Base-by-base conservation (phyloP, 2,329 filamentous ascomycete species). In the Clathrospora elynae region DNA sequence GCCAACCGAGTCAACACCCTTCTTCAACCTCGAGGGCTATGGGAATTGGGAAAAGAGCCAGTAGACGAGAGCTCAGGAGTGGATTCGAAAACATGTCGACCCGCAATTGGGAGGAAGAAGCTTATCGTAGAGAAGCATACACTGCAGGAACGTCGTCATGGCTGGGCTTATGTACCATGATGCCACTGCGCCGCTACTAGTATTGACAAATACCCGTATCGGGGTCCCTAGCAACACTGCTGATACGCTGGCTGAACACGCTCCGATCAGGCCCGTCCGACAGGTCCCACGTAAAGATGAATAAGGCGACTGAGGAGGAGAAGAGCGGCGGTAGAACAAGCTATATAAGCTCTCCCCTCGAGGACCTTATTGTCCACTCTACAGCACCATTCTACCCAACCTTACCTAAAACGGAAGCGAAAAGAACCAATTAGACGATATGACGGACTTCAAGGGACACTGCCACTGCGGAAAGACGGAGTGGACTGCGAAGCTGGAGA, bases 391-490 rank as follows among this genome's bases (percentile, higher is more conserved):
- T 22, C 16, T 13, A 20, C 26, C 9, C 8, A 32, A 11, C 3
- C 14, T 10, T 17, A 19, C 22, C 17, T 7, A 3, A 24, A 19
- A 23, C 19, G 19, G 33, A 38, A 26, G 30, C 9, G 3, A 3
- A 22, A n/a, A 23, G 3, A 31, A 16, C 35, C 35, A 44, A 50
- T 40, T 29, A 46, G 30, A 46, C 50, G 68, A 42, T 30, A 78
- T 77, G 75, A 61, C 73, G 24, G 70, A 66, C 33, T 76, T 74
- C 61, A 64, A 71, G 39, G 79, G 78, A 59, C 70, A 74, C 31
- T 82, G 80, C 72, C 78, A 80, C 60, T 82, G 80, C 62, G 78
- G 78, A 57, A 67, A 78, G 57, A 75, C 71, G 33, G 69, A 77
- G 53, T 82, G 76, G 75, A 72, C 73, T 29, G 77, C 74, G 36